phyloP scores from a whole-genome alignment of 192 early-diverging fungal species.

The Coemansia sp. region DNA sequence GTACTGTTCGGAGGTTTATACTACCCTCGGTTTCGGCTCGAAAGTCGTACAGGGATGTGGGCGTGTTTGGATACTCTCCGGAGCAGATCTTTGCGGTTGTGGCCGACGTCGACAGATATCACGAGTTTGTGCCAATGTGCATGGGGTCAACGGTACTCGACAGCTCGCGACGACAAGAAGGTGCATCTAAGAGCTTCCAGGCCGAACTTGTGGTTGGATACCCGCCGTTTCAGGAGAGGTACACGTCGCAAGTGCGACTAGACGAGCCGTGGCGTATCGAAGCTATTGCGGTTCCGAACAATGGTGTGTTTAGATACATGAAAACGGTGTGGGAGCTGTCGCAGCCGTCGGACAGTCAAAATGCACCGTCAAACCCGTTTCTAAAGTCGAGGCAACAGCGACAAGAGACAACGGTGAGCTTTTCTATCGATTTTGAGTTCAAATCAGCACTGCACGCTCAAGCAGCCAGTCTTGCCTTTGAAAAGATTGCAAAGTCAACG shows the following conservation, averaged over 20 bases:
- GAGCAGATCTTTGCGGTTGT: conserved; percentile 79
- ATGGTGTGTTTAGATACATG: conserved; percentile 40
- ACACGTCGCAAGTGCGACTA: conserved; percentile 73
- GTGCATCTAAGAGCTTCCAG: conserved; percentile 33
- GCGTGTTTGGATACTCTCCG: conserved; percentile 51
- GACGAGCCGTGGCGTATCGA: conserved; percentile 60
- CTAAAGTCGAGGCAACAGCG: neutral
- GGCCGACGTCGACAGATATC: conserved; percentile 77
- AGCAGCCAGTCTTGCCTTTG: conserved; percentile 74
- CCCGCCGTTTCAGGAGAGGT: conserved; percentile 70
- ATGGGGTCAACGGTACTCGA: conserved; percentile 56
- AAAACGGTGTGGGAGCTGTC: conserved; percentile 38
- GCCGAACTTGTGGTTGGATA: conserved; percentile 84
- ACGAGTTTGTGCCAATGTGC: conserved; percentile 82
- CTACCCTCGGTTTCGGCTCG: conserved; percentile 1
- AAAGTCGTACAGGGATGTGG: conserved; percentile 57
- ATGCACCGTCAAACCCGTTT: conserved; percentile 10
- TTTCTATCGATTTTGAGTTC: conserved; percentile 81
- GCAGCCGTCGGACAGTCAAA: neutral
- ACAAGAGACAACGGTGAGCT: conserved; percentile 56
- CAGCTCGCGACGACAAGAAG: neutral
- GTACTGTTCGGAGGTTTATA: conserved; percentile 17
- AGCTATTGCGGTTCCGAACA: conserved; percentile 47
- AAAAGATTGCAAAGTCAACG: conserved; percentile 61
- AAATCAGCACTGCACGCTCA: conserved; percentile 75